Evolutionary conservation across 2,329 filamentous ascomycete genomes (phyloP).

Genomic region (Penicillium janthinellum): DNA sequence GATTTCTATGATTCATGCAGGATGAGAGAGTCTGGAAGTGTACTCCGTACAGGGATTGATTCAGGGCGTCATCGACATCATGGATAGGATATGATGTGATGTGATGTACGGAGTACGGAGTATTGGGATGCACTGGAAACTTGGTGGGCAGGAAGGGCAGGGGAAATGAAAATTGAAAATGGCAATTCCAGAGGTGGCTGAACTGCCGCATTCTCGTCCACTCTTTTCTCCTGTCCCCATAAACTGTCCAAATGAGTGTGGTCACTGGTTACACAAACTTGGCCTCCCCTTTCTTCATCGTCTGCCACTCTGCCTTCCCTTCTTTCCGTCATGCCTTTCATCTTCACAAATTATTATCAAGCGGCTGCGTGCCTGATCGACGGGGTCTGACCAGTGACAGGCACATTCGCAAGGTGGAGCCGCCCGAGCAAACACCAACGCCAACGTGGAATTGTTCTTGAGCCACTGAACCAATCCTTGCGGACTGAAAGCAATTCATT

Average conservation of each 20-base stretch:
- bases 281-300: background rate
- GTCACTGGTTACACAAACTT: background rate
- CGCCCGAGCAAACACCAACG: conserved; percentile 13
- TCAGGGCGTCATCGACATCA: background rate
- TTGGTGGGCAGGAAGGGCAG: background rate
- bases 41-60: background rate
- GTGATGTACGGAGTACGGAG: background rate
- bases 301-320: background rate
- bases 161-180: background rate
- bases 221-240: background rate
- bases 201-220: background rate
- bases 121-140: background rate
- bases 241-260: background rate
- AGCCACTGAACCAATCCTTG: too few relatives aligned
- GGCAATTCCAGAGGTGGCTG: background rate
- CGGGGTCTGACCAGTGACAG: conserved; percentile 19
- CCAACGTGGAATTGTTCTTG: background rate
- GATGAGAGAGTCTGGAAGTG: background rate
- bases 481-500: too few relatives aligned
- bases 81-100: background rate
- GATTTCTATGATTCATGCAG: background rate
- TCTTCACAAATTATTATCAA: background rate
- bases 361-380: conserved; percentile 23
- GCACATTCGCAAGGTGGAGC: conserved; percentile 12
- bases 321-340: background rate